A percentile compares a stretch with the other conserved stretches of the same genome.
Conservation (phyloP, 768 basidiomycete genomes). For the Filobasidium floriforme region DNA sequence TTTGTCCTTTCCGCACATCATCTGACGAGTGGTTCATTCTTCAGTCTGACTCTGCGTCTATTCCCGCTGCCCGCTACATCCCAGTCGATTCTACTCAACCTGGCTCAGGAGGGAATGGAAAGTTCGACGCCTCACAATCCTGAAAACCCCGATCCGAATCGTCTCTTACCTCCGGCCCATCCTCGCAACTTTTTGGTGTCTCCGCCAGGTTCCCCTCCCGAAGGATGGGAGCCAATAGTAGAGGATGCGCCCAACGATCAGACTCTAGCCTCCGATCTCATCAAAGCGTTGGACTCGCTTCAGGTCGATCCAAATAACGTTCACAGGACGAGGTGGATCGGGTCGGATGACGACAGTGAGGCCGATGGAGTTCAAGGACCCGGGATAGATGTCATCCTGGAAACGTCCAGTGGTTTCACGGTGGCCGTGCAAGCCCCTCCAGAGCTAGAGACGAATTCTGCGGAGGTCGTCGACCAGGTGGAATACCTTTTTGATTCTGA, state of each 20-base stretch:
- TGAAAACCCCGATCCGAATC: slow-evolving; percentile 38
- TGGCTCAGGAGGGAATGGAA: background rate
- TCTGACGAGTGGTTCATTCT: background rate
- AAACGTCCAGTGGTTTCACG: slow-evolving; percentile 29
- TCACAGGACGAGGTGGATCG: slow-evolving; percentile 16
- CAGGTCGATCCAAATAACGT: slow-evolving; percentile 46
- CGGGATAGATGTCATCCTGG: slow-evolving; percentile 33
- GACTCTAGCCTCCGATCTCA: slow-evolving; percentile 81
- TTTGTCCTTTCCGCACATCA: too few relatives aligned
- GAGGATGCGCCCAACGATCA: slow-evolving; percentile 83
- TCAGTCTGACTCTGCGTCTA: background rate
- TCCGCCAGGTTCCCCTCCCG: slow-evolving; percentile 92
- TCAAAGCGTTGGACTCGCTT: slow-evolving; percentile 65
- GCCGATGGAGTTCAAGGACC: background rate
- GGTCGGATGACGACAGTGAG: slow-evolving; percentile 22
- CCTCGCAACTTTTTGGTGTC: slow-evolving; percentile 97
- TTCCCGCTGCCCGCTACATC: slow-evolving; percentile 6
- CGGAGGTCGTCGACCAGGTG: background rate
- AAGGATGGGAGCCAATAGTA: slow-evolving; percentile 84
- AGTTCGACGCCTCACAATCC: background rate
- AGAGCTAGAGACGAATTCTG: background rate
- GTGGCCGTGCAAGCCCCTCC: slow-evolving; percentile 29
- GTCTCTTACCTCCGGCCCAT: slow-evolving; percentile 66
- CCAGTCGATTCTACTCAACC: background rate
- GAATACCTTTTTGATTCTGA: background rate